phyloP scores from a whole-genome alignment of 2,329 filamentous ascomycete genomes.

The Trichoderma breve region DNA sequence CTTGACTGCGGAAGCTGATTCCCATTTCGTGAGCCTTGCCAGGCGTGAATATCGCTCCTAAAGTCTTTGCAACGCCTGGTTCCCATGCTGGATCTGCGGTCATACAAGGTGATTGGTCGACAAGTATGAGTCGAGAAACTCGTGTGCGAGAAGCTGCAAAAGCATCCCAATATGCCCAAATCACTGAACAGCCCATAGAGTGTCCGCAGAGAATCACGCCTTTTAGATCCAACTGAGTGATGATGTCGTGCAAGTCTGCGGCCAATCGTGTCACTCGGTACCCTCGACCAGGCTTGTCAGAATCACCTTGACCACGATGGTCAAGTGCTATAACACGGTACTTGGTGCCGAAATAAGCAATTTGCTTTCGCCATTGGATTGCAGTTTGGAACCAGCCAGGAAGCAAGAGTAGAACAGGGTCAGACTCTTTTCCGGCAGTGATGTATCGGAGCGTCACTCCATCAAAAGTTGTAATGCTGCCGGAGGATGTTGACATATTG shows the following conservation, averaged over 20 bases:
- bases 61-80: slow-evolving; percentile 23
- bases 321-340: slow-evolving; percentile 35
- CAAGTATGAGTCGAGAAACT: slow-evolving; percentile 30
- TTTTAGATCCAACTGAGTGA: slow-evolving; percentile 31
- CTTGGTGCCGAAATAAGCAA: slow-evolving; percentile 29
- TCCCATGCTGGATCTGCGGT: slow-evolving; percentile 31
- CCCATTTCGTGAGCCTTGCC: slow-evolving; percentile 13
- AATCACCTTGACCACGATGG: slow-evolving; percentile 36
- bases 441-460: slow-evolving; percentile 24
- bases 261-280: slow-evolving; percentile 32
- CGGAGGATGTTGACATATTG: background rate
- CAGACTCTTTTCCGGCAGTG: slow-evolving; percentile 20
- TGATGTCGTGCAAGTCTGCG: slow-evolving; percentile 30
- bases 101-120: slow-evolving; percentile 32
- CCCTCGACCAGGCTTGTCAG: slow-evolving; percentile 33
- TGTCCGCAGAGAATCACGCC: slow-evolving; percentile 35
- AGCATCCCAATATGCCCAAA: slow-evolving; percentile 35
- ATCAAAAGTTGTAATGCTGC: slow-evolving; percentile 13
- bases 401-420: slow-evolving; percentile 32
- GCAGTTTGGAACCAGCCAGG: slow-evolving; percentile 35
- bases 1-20: background rate
- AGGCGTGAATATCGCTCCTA: slow-evolving; percentile 27
- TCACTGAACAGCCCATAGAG: slow-evolving; percentile 35
- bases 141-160: slow-evolving; percentile 28
- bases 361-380: slow-evolving; percentile 33